Evolutionary conservation across 805 yeast genomes (phyloP).

Genomic region (Metschnikowia santaceciliae): DNA sequence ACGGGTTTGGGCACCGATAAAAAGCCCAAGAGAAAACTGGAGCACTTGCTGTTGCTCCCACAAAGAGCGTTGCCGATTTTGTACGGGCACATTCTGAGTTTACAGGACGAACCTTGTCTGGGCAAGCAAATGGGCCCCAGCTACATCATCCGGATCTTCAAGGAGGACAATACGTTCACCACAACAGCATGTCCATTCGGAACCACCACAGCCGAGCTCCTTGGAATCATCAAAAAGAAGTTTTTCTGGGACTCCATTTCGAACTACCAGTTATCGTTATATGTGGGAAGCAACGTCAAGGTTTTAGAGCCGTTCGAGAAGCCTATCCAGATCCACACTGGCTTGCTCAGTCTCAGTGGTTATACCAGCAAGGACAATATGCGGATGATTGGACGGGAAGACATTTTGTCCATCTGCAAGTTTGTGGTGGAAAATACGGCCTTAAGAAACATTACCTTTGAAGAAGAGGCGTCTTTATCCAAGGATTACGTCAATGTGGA

Average conservation of each 20-base stretch:
- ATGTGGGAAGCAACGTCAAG: slow-evolving; percentile 73
- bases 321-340: slow-evolving; percentile 75
- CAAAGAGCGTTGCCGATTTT: slow-evolving; percentile 26
- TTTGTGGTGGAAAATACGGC: slow-evolving; percentile 67
- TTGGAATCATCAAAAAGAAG: slow-evolving; percentile 69
- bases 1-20: background rate
- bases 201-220: slow-evolving; percentile 70
- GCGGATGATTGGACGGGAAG: slow-evolving; percentile 78
- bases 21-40: slow-evolving; percentile 8
- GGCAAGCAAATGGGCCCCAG: slow-evolving; percentile 26
- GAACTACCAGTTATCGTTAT: slow-evolving; percentile 70
- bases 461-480: slow-evolving; percentile 63
- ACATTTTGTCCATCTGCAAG: slow-evolving; percentile 75
- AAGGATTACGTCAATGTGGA: slow-evolving; percentile 71
- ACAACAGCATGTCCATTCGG: slow-evolving; percentile 77
- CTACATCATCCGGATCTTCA: slow-evolving; percentile 67
- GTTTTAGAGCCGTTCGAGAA: slow-evolving; percentile 67
- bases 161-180: slow-evolving; percentile 80
- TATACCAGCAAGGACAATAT: slow-evolving; percentile 73
- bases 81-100: slow-evolving; percentile 23
- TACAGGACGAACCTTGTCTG: background rate
- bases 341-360: slow-evolving; percentile 70
- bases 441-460: slow-evolving; percentile 57
- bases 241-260: slow-evolving; percentile 67
- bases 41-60: slow-evolving; percentile 11